Percentiles rank a stretch among this genome's conserved stretches.
phyloP scores from a whole-genome alignment of 2,329 filamentous ascomycete genomes.

The Venturia oleaginea region DNA sequence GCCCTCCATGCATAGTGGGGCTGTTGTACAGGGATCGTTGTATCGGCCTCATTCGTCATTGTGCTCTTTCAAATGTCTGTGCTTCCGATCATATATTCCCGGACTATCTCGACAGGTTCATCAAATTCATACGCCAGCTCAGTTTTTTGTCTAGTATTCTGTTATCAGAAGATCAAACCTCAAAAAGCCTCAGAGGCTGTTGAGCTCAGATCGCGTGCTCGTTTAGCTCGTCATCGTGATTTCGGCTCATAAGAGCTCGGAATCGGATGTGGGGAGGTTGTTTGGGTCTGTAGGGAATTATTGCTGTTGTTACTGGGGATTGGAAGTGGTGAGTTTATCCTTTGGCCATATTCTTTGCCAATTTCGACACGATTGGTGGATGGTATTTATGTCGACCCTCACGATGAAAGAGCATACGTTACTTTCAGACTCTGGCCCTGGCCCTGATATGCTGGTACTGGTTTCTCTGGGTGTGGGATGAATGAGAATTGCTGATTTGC shows the following conservation, averaged over 20 bases:
- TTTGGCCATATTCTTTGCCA: too few species aligned
- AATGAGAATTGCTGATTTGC: neutral
- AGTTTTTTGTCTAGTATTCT: too few species aligned
- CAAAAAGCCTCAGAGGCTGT: too few species aligned
- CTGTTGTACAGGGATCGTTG: neutral
- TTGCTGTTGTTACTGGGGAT: slow-evolving; percentile 46
- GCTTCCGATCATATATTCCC: neutral
- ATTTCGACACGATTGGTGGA: too few species aligned
- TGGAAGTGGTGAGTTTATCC: slow-evolving; percentile 27
- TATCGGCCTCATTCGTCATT: neutral
- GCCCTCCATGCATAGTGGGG: neutral
- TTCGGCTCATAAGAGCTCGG: neutral
- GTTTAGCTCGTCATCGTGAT: neutral
- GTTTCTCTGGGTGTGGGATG: neutral
- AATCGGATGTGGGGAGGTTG: slow-evolving; percentile 20
- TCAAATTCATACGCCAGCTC: too few species aligned
- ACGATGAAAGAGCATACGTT: too few species aligned
- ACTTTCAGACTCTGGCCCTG: too few species aligned
- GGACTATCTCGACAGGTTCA: neutral
- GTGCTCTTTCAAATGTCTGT: neutral
- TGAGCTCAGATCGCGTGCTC: neutral
- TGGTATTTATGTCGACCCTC: too few species aligned
- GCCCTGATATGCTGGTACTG: neutral
- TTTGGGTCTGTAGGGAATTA: slow-evolving; percentile 44
- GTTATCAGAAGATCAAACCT: too few species aligned